Evolutionary conservation across 495 filamentous ascomycete species (phyloP).

Genomic region (Neohortaea acidophila): DNA sequence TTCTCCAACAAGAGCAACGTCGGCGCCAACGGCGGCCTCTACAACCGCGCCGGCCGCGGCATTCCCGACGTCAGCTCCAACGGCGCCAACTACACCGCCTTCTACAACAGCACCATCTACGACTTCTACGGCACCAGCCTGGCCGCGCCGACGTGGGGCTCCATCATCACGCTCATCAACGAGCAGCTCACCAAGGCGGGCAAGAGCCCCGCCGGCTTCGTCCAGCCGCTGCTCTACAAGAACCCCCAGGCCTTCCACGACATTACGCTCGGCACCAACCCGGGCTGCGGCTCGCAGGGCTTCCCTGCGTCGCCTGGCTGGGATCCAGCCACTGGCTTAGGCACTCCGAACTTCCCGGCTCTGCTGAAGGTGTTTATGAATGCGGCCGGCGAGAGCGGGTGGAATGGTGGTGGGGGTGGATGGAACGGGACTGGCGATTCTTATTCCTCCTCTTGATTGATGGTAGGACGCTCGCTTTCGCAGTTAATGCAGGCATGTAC

Average conservation of each 20-base stretch:
- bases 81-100: conserved; percentile 36
- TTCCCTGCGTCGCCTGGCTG: conserved; percentile 10
- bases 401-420: conserved; percentile 37
- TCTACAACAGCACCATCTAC: conserved; percentile 37
- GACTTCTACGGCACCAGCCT: conserved; percentile 50
- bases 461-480: conserved; percentile 7
- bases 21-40: conserved; percentile 33
- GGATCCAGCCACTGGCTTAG: conserved; percentile 10
- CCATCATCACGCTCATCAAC: conserved; percentile 53
- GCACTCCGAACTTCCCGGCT: conserved; percentile 8
- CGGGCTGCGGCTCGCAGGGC: conserved; percentile 11
- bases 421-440: conserved; percentile 52
- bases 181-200: conserved; percentile 43
- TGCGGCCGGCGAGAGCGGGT: conserved; percentile 19
- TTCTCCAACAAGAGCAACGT: too few relatives aligned
- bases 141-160: conserved; percentile 46
- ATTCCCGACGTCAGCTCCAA: conserved; percentile 62
- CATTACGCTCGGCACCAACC: conserved; percentile 14
- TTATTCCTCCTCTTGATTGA: too few relatives aligned
- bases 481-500: too few relatives aligned
- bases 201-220: conserved; percentile 46
- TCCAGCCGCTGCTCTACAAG: conserved; percentile 34
- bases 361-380: conserved; percentile 5
- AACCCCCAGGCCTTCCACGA: conserved; percentile 13
- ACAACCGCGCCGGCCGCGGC: conserved; percentile 53